phyloP scores from a whole-genome alignment of 768 basidiomycete genomes.

The Gautieria morchelliformis region DNA sequence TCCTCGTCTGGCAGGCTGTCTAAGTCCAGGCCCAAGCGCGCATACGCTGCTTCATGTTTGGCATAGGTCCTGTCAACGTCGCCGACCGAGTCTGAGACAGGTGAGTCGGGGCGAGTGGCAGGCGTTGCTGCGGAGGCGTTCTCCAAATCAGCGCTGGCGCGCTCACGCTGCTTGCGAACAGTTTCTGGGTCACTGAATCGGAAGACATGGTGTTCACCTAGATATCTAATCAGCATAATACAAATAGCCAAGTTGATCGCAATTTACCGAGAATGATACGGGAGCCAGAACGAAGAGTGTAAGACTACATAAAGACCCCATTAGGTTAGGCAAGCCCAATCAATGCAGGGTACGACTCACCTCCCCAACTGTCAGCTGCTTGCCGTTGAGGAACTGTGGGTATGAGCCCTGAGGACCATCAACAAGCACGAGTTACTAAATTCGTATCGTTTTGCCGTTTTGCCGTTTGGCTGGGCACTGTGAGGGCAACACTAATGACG shows the following conservation, averaged over 20 bases:
- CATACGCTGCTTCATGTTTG: constrained; percentile 85
- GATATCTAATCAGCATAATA: constrained; percentile 7
- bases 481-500: too few species aligned
- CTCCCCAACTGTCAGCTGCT: constrained; percentile 68
- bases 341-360: constrained; percentile 31
- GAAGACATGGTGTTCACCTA: constrained; percentile 95
- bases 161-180: constrained; percentile 83
- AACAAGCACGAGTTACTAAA: constrained; percentile 16
- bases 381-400: constrained; percentile 83
- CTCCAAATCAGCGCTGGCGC: constrained; percentile 63
- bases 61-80: constrained; percentile 97
- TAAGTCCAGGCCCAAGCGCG: constrained; percentile 76
- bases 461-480: too few species aligned
- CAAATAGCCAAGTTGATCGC: not conserved
- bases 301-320: constrained; percentile 32
- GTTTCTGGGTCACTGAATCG: constrained; percentile 94
- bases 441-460: constrained; percentile 66
- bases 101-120: constrained; percentile 59
- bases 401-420: constrained; percentile 4
- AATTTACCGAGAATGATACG: constrained; percentile 86
- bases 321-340: not conserved
- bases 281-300: constrained; percentile 87
- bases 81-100: constrained; percentile 46
- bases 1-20: constrained; percentile 94
- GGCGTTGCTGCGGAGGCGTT: constrained; percentile 35